Evolutionary conservation across 768 basidiomycete species (phyloP).

Genomic region (Kwoniella shandongensis): DNA sequence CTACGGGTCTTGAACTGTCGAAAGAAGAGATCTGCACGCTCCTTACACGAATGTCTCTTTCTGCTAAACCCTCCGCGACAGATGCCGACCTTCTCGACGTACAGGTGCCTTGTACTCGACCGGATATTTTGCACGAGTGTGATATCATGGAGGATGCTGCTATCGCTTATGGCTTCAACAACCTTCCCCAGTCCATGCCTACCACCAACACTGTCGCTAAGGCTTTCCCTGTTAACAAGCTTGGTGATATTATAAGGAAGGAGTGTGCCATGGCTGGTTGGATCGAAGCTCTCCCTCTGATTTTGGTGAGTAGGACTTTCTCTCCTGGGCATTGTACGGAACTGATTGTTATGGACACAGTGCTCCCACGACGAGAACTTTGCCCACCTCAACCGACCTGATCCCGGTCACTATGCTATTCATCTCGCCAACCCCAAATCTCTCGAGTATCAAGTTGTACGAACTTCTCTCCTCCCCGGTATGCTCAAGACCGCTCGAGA

Average conservation of each 20-base stretch:
- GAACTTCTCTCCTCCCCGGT: conserved; percentile 91
- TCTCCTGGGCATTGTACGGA: background rate
- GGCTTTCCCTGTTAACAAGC: conserved; percentile 80
- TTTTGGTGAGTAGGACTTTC: conserved; percentile 64
- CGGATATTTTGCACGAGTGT: conserved; percentile 96
- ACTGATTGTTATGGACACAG: conserved; percentile 55
- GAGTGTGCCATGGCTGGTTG: conserved; percentile 96
- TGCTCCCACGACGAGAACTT: conserved; percentile 99
- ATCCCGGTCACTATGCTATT: conserved; percentile 77
- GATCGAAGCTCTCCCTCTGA: conserved; percentile 91
- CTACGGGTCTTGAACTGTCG: conserved; percentile 77
- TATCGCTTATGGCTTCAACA: conserved; percentile 97
- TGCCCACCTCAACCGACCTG: conserved; percentile 80
- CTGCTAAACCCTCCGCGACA: conserved; percentile 60
- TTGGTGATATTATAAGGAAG: conserved; percentile 79
- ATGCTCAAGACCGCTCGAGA: conserved; percentile 95
- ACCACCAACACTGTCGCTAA: conserved; percentile 92
- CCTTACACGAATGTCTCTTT: conserved; percentile 79
- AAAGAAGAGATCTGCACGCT: conserved; percentile 67
- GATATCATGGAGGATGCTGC: conserved; percentile 98
- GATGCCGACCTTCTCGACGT: conserved; percentile 73
- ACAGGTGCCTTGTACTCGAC: conserved; percentile 86
- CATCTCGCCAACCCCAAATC: conserved; percentile 97
- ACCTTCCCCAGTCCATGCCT: conserved; percentile 87
- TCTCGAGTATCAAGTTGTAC: conserved; percentile 94